Percentiles rank a stretch among this genome's conserved stretches.
phyloP scores from a whole-genome alignment of 192 early-diverging fungal genomes.

The Spizellomyces punctatus region DNA sequence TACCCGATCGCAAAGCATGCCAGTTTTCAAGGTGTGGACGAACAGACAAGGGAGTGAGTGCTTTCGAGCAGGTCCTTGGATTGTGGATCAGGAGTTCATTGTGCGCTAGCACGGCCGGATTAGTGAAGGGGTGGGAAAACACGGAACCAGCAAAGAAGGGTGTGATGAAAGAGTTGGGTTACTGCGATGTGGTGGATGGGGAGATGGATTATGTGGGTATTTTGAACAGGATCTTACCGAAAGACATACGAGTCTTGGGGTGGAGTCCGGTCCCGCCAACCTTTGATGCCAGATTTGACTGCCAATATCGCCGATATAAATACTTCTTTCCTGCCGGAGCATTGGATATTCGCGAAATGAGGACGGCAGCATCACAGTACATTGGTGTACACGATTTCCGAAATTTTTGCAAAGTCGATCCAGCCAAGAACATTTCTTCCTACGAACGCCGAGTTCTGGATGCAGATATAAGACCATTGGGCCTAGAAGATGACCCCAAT shows the following conservation, averaged over 20 bases:
- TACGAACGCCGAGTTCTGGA: constrained; percentile 76
- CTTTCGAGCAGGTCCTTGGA: constrained; percentile 86
- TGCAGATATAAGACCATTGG: constrained; percentile 58
- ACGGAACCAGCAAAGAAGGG: constrained; percentile 9
- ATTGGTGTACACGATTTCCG: constrained; percentile 90
- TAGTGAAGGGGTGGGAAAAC: constrained; percentile 33
- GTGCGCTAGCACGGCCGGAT: constrained; percentile 17
- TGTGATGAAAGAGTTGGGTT: background rate
- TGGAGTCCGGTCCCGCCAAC: constrained; percentile 79
- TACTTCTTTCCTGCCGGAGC: constrained; percentile 80
- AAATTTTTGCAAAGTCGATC: constrained; percentile 95
- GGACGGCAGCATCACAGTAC: constrained; percentile 65
- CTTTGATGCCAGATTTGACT: constrained; percentile 90
- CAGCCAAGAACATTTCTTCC: constrained; percentile 75
- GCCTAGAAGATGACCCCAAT: constrained; percentile 13
- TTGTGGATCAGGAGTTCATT: constrained; percentile 65
- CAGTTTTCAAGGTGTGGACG: constrained; percentile 81
- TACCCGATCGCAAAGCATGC: constrained; percentile 67
- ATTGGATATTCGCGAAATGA: constrained; percentile 79
- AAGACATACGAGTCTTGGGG: constrained; percentile 86
- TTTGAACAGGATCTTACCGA: constrained; percentile 82
- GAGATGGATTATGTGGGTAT: constrained; percentile 76
- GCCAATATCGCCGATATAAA: constrained; percentile 81
- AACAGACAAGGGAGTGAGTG: constrained; percentile 84
- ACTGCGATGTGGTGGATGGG: constrained; percentile 5